Evolutionary conservation across 257 asterid species (phyloP).

Genomic region (Cinchona pubescens): DNA sequence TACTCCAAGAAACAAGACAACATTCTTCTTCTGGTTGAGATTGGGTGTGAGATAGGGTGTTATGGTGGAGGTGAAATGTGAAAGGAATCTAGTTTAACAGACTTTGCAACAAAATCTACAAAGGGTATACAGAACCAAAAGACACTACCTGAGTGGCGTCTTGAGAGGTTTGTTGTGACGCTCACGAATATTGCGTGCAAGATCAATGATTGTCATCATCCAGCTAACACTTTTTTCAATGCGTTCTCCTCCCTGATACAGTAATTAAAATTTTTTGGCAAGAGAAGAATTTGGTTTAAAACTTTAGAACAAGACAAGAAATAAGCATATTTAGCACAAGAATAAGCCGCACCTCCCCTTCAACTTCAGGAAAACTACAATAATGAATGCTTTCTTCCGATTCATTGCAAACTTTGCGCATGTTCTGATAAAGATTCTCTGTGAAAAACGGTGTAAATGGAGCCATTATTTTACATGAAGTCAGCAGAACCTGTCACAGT

Average conservation of each 20-base stretch:
- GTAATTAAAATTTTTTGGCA: neutral
- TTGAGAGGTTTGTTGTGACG: constrained; percentile 91
- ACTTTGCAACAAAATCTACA: neutral
- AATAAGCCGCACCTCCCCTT: constrained; percentile 50
- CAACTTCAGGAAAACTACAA: constrained; percentile 81
- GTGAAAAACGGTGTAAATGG: constrained; percentile 97
- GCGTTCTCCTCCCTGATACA: constrained; percentile 59
- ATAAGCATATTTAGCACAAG: neutral
- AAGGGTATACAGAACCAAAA: neutral
- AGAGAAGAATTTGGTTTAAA: neutral
- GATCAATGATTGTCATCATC: constrained; percentile 87
- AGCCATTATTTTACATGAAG: constrained; percentile 96
- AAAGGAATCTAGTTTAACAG: neutral
- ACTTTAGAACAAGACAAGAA: neutral
- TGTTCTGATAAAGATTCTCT: constrained; percentile 84
- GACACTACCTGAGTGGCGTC: constrained; percentile 55
- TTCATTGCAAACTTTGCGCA: constrained; percentile 59
- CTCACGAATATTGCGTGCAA: constrained; percentile 89
- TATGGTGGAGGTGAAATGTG: neutral
- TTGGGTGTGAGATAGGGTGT: neutral
- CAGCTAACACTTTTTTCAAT: constrained; percentile 87
- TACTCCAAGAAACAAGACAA: neutral
- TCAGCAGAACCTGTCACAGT: constrained; percentile 50
- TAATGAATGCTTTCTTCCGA: constrained; percentile 92
- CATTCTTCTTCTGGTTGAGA: neutral